Evolutionary conservation across 495 filamentous ascomycete species (phyloP), one percentile per base, ranked within the genome.

Genomic region (Lophiostoma macrostomum): DNA sequence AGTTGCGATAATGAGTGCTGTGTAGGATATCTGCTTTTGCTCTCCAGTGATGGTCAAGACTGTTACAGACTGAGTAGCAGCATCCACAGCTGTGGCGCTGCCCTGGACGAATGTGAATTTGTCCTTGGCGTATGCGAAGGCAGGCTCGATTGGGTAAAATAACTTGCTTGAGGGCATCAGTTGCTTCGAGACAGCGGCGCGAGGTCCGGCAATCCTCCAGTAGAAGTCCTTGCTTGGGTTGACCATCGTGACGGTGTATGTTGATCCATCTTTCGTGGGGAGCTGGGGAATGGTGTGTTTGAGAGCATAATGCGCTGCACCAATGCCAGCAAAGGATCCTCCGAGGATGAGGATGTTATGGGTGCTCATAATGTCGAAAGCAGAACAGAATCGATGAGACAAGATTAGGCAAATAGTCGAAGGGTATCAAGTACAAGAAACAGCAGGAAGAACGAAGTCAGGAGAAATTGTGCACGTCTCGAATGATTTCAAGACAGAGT

Each of bases 301-400:
- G 13, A 85, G 71, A 30, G 84, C 67, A 48, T 79, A 74, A 66
- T 87, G 82, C 3, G 83, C 78, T 32, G 81, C 65, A 14, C 68
- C 64, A 0, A 86, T 51, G 41, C 84, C 84, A n/a, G 76, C 75
- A 61, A 67, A 74, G 45, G 76, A 79, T 49, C 74, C 85, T 30
- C 86, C 86, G 10, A 88, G 73, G 34, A 90, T 71, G n/a, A 87
- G 70, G 42, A 89, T 67, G 0, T 44, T 57, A 53, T 57, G 47
- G 14, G 51, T 45, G 14, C 29, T 38, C 58, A 62, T 62, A 27
- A 14, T 46, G 39, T n/a, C n/a, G n/a, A n/a, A n/a, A n/a, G n/a
- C n/a, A n/a, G n/a, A n/a, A n/a, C n/a, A n/a, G n/a, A n/a, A n/a
- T n/a, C n/a, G n/a, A n/a, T n/a, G n/a, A n/a, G n/a, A n/a, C n/a